Evolutionary conservation across 805 yeast genomes (phyloP).

Genomic region (Nakazawaea molendinolei): DNA sequence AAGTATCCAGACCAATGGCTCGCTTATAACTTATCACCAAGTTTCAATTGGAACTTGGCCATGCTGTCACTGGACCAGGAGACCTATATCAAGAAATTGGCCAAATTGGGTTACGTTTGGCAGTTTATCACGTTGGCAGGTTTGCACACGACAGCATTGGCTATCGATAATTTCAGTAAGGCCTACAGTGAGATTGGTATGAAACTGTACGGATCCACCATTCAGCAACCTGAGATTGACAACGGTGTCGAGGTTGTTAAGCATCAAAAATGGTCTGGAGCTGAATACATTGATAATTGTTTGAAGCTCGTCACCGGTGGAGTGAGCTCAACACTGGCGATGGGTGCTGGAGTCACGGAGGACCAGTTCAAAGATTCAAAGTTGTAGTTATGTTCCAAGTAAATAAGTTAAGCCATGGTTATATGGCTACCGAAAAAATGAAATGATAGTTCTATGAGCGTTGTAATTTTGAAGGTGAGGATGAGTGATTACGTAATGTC

Average conservation of each 20-base stretch:
- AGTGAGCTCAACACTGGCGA: conserved; percentile 91
- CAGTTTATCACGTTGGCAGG: conserved; percentile 97
- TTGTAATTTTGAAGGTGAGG: too few species aligned
- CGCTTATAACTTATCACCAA: conserved; percentile 94
- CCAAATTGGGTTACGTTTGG: conserved; percentile 90
- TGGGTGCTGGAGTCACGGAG: conserved; percentile 98
- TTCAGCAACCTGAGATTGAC: conserved; percentile 85
- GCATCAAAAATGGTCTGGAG: conserved; percentile 99
- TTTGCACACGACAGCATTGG: conserved; percentile 90
- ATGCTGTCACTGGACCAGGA: conserved; percentile 84
- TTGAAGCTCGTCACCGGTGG: conserved; percentile 92
- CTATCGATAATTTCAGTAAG: conserved; percentile 77
- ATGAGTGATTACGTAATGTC: too few species aligned
- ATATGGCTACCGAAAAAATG: too few species aligned
- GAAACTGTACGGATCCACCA: conserved; percentile 88
- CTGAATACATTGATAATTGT: conserved; percentile 88
- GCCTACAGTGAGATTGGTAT: conserved; percentile 78
- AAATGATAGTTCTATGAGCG: too few species aligned
- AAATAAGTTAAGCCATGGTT: too few species aligned
- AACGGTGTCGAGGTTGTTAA: conserved; percentile 90
- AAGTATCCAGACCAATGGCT: conserved; percentile 88
- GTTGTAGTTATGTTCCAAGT: too few species aligned
- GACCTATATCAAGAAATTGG: conserved; percentile 83
- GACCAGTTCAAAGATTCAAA: conserved; percentile 70
- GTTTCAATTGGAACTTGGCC: conserved; percentile 96